Base-by-base conservation (phyloP, 1,139 yeast genomes). In the Yamadazyma trypodendri region DNA sequence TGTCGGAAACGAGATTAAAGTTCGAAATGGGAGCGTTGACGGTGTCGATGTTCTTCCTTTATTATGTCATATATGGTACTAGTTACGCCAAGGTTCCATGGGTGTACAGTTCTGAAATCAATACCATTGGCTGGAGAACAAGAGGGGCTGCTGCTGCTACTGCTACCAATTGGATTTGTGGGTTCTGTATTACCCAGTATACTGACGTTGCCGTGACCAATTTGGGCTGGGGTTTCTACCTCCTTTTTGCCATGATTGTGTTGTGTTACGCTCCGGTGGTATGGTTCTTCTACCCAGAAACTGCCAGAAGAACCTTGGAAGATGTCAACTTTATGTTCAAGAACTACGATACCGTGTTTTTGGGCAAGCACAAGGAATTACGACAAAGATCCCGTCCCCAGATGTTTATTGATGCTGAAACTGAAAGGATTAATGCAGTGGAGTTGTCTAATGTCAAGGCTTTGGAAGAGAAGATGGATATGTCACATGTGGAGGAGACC, bases 291-390 rank as follows among this genome's bases (percentile, higher is more conserved):
- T 79, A 75, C 54, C 85, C 85, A 25, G 86, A 80, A 62, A 79
- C 84, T 23, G 76, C 81, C 10, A 79, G 79, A 41, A 68, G 83
- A 51, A 63, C 81, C 21, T 64, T 80, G 54, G 85, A 79, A 55
- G 84, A 79, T 52, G 69, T 79, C 45, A 84, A 80, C 32, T 43
- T 32, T 38, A 43, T 51, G 42, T 51, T 52, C 28, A 50, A 39
- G 18, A 21, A 37, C 12, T 46, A 48, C 29, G 50, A 48, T 31
- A 48, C 52, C n/a, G 33, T 40, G 4, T 45, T 48, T 48, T 44
- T 46, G 30, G 52, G 52, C 20, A 44, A 20, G 17, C 31, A 39
- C 31, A 39, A 40, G 31, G 51, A 43, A 31, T 40, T 45, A n/a
- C 43, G 52, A 41, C 51, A 46, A 37, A 31, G 44, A 18, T 20